Evolutionary conservation across 345 rosid species (phyloP), one percentile per base, ranked within the genome.

Genomic region (Ceriops zippeliana): DNA sequence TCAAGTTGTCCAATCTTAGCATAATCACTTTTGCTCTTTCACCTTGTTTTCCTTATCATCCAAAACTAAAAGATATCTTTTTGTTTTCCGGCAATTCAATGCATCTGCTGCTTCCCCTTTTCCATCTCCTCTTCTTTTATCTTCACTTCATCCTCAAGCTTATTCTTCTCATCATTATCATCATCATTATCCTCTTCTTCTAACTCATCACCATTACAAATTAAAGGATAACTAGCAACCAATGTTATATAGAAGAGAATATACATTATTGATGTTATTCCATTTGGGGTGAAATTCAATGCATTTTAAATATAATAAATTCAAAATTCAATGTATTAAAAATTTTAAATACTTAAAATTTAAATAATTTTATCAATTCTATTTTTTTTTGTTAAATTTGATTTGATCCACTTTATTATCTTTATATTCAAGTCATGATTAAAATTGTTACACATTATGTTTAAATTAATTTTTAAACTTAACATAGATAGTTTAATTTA

Each of bases 211-310:
- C 66, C 54, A 60, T 31, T 52, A 26, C 74, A 65, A 38, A 73
- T 61, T 0, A 74, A 49, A 31, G 70, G 70, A 78, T 54, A 84
- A 65, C 54, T 88, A 89, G 6, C 67, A 32, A 7, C 73, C 81
- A 63, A 87, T 76, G 80, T 68, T 70, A 59, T 77, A 73, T 30
- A 37, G 63, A n/a, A 86, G 67, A 7, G 80, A 75, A 31, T 1
- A 15, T 1, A 24, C 52, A 6, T 65, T 71, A 6, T 58, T 62
- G 9, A 54, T 46, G 31, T 42, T 68, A 35, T 68, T 77, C 27
- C 2, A 2, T 28, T 28, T 28, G 0, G 30, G 30, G 3, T 28
- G 30, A 28, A 28, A 28, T 28, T 28, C 30, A 28, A 28, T 28
- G 30, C 3, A 2, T 28, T 28, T 28, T 0, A 28, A 28, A 28